Evolutionary conservation across 768 basidiomycete species (phyloP).

Genomic region (Calvatia gigantea): DNA sequence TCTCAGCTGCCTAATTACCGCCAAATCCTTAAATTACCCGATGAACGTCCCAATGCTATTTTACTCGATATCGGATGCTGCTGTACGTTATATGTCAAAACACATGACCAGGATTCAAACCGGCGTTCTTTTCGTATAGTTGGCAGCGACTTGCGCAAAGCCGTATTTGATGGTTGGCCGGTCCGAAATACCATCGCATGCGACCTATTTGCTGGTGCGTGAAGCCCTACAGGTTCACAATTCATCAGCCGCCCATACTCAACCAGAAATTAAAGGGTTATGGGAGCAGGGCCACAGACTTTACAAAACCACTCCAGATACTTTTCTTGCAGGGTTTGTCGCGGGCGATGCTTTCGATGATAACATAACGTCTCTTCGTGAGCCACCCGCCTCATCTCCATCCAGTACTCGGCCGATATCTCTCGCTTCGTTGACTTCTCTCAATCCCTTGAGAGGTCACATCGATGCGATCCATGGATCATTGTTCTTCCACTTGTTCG

Average conservation of each 20-base stretch:
- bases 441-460: conserved; percentile 33
- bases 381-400: conserved; percentile 15
- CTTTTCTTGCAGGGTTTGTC: conserved; percentile 53
- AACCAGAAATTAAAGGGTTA: conserved; percentile 33
- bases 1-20: conserved; percentile 29
- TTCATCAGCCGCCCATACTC: background rate
- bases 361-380: conserved; percentile 30
- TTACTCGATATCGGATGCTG: conserved; percentile 41
- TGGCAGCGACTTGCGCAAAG: conserved; percentile 37
- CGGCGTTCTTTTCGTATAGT: conserved; percentile 22
- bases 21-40: conserved; percentile 24
- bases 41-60: conserved; percentile 26
- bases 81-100: conserved; percentile 24
- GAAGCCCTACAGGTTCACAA: background rate
- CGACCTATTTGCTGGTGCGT: conserved; percentile 31
- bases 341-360: conserved; percentile 51
- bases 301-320: conserved; percentile 46
- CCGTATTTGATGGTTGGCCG: conserved; percentile 35
- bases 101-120: background rate
- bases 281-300: conserved; percentile 61
- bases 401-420: conserved; percentile 9
- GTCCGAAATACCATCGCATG: conserved; percentile 29
- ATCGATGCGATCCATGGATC: conserved; percentile 44
- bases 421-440: conserved; percentile 16
- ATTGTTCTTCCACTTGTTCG: conserved; percentile 35